These are phyloP conservation scores for Kazachstania bromeliacearum DNA, from an alignment of 805 yeast species.

Conservation along the genomic window DNA sequence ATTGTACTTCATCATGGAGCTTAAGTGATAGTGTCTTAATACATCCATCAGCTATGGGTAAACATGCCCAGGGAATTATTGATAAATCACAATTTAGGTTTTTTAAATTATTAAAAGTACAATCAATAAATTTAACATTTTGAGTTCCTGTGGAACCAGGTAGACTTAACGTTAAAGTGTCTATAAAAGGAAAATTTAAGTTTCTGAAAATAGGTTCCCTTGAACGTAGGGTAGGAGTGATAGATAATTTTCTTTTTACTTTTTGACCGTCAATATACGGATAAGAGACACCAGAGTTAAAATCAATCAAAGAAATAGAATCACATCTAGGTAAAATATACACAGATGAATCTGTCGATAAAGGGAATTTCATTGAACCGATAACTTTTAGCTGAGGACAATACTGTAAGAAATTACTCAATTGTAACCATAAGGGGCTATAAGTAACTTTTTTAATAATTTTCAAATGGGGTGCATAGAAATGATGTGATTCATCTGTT, in stretches of 20 bases:
- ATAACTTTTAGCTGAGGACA: slow-evolving; percentile 15
- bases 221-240: slow-evolving; percentile 13
- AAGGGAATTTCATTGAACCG: slow-evolving; percentile 17
- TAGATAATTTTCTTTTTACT: slow-evolving; percentile 8
- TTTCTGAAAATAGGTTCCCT: slow-evolving; percentile 11
- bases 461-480: slow-evolving; percentile 12
- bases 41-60: not conserved
- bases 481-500: slow-evolving; percentile 7
- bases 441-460: slow-evolving; percentile 15
- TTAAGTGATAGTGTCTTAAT: slow-evolving; percentile 3
- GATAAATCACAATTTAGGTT: slow-evolving; percentile 9
- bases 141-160: slow-evolving; percentile 6
- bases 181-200: slow-evolving; percentile 14
- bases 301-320: slow-evolving; percentile 14
- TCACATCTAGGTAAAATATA: slow-evolving; percentile 19
- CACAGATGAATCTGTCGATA: slow-evolving; percentile 1
- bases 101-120: slow-evolving; percentile 13
- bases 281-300: slow-evolving; percentile 10
- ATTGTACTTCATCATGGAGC: slow-evolving; percentile 12
- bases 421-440: not conserved
- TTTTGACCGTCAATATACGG: slow-evolving; percentile 17
- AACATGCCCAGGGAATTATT: slow-evolving; percentile 17
- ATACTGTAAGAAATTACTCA: slow-evolving; percentile 7
- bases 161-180: slow-evolving; percentile 7
- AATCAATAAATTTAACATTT: slow-evolving; percentile 9